These are phyloP conservation scores for Hyphopichia khmerensis DNA, from an alignment of 1,139 yeast species.

Conservation along the genomic window DNA sequence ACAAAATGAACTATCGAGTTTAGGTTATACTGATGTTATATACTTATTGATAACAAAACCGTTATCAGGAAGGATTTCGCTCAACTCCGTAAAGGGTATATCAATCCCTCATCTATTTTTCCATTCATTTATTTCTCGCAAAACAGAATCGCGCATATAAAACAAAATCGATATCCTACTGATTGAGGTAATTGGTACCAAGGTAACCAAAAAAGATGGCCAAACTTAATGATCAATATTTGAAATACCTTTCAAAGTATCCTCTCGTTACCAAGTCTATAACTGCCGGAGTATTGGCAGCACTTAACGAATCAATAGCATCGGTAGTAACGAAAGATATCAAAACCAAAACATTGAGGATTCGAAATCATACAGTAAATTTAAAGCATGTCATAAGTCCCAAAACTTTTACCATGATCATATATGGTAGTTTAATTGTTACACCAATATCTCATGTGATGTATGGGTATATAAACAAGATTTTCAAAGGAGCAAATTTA, in stretches of 20 bases:
- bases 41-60: too few species aligned
- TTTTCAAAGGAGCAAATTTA: constrained; percentile 41
- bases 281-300: constrained; percentile 58
- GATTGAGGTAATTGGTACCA: too few species aligned
- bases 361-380: constrained; percentile 8
- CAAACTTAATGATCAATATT: constrained; percentile 32
- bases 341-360: constrained; percentile 14
- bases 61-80: background rate
- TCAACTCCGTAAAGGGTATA: background rate
- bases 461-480: constrained; percentile 45
- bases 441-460: constrained; percentile 76
- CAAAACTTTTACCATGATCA: constrained; percentile 63
- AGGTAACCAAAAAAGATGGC: background rate
- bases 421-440: constrained; percentile 67
- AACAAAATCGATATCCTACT: too few species aligned
- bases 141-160: too few species aligned
- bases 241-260: constrained; percentile 38
- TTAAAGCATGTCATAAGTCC: constrained; percentile 41
- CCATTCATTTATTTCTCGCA: background rate
- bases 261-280: constrained; percentile 62
- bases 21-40: too few species aligned
- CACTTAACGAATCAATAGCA: constrained; percentile 61
- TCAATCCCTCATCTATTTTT: background rate
- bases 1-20: too few species aligned
- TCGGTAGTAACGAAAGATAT: constrained; percentile 50